Base-by-base conservation (phyloP, 2,329 filamentous ascomycete species). In the Lachnellula subtilissima region DNA sequence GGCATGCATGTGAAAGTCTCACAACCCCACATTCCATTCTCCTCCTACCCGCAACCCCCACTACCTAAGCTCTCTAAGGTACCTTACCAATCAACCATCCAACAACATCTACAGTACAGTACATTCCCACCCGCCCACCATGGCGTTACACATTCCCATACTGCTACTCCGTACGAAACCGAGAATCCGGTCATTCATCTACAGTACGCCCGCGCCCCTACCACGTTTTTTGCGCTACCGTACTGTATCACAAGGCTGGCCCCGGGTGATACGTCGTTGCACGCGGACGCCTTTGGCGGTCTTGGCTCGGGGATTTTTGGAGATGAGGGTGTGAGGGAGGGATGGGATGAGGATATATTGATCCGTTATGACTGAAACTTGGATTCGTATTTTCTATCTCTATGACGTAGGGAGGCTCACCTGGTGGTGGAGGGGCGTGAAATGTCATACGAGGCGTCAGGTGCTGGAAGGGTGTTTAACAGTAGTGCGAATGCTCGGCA, bases 221-320 rank as follows among this genome's bases (percentile, higher is more conserved):
- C 53, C 53, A 51, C 48, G 48, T 55, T 55, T 51, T 51, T 50
- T 17, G n/a, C 19, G n/a, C 22, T 22, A 4, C 22, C 22, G 15
- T 28, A 28, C 28, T 12, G 48, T 55, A 55, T 55, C 48, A 55
- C 53, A 25, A 51, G 53, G 37, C 35, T 25, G 37, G 48, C 45
- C 17, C 53, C 28, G 37, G 42, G 52, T 54, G 28, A 37, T 35
- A 50, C 46, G 4, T 23, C 7, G 52, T 50, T 50, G 46, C 52
- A 54, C 47, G 52, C 37, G 52, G 47, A 54, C 52, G 47, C 52
- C 46, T 54, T 37, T 14, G 23, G n/a, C 11, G 19, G 43, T 39
- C 28, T 43, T 23, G 46, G 23, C 37, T 50, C 46, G 47, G 45
- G n/a, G 35, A 46, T 15, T 53, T 17, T 53, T 7, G 5, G 11